A percentile compares a stretch with the other conserved stretches of the same genome.
phyloP scores from a whole-genome alignment of 1,139 yeast genomes.

The Magnusiomyces paraingens region DNA sequence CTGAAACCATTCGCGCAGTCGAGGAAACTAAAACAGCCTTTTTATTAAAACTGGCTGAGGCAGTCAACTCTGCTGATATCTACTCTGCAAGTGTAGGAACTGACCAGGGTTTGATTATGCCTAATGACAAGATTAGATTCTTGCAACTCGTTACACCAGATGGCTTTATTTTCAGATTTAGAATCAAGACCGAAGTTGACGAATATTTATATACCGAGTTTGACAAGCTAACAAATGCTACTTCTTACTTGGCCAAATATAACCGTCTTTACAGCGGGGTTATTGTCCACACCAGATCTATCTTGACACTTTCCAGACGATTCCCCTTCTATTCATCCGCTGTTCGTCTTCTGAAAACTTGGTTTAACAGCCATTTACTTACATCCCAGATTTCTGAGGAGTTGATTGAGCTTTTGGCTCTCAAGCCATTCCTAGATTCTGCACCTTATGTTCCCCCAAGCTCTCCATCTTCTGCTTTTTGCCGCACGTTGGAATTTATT shows the following conservation, averaged over 20 bases:
- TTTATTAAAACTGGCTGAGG: slow-evolving; percentile 62
- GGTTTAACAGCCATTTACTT: slow-evolving; percentile 67
- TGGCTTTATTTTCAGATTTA: slow-evolving; percentile 74
- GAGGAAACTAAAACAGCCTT: slow-evolving; percentile 91
- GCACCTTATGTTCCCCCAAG: slow-evolving; percentile 77
- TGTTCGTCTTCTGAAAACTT: slow-evolving; percentile 74
- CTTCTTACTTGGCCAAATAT: slow-evolving; percentile 20
- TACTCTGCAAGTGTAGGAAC: slow-evolving; percentile 60
- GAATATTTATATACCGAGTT: slow-evolving; percentile 56
- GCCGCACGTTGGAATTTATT: slow-evolving; percentile 63
- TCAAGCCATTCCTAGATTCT: slow-evolving; percentile 81
- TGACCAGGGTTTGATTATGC: slow-evolving; percentile 43
- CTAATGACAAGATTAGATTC: slow-evolving; percentile 46
- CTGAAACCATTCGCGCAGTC: slow-evolving; percentile 77
- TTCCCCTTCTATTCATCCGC: slow-evolving; percentile 74
- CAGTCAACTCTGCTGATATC: slow-evolving; percentile 40
- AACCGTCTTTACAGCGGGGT: slow-evolving; percentile 59
- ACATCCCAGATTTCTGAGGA: slow-evolving; percentile 69
- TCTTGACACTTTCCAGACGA: slow-evolving; percentile 63
- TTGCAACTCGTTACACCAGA: slow-evolving; percentile 72
- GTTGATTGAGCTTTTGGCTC: slow-evolving; percentile 70
- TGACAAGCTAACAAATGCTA: slow-evolving; percentile 51
- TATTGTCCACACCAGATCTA: slow-evolving; percentile 75
- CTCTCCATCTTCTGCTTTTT: slow-evolving; percentile 72
- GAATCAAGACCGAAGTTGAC: slow-evolving; percentile 77